Evolutionary conservation across 1,284 basidiomycete genomes (phyloP).

Genomic region (Apiotrichum domesticum): DNA sequence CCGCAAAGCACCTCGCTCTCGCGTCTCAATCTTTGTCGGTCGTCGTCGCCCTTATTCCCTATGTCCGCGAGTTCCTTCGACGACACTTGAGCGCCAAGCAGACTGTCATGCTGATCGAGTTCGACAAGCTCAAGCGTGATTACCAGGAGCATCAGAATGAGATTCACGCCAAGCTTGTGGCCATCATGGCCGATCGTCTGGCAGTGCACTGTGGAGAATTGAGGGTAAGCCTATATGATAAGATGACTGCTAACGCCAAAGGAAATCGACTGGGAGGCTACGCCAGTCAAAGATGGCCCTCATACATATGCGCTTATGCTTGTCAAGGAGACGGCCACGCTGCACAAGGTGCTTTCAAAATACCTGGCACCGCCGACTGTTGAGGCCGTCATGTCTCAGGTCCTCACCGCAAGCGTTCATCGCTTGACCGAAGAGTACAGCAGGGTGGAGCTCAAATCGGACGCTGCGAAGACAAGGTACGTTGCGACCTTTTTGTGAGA

Average conservation of each 20-base stretch:
- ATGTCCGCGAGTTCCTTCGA: conserved; percentile 87
- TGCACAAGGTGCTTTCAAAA: conserved; percentile 92
- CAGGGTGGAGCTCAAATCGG: conserved; percentile 69
- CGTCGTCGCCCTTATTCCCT: conserved; percentile 91
- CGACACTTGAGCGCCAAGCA: conserved; percentile 88
- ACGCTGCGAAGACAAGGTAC: conserved; percentile 60
- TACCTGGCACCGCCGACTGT: conserved; percentile 73
- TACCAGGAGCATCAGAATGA: conserved; percentile 99
- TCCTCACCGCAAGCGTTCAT: conserved; percentile 84
- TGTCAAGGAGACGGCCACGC: conserved; percentile 88
- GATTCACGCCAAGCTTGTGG: conserved; percentile 93
- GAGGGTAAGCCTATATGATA: conserved; percentile 54
- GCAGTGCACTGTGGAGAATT: conserved; percentile 62
- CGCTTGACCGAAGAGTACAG: conserved; percentile 76
- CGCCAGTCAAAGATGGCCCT: conserved; percentile 53
- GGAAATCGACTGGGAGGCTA: conserved; percentile 66
- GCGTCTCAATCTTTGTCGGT: conserved; percentile 93
- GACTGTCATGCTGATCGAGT: conserved; percentile 93
- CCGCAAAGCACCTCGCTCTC: conserved; percentile 91
- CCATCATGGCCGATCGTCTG: conserved; percentile 96
- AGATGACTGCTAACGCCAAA: neutral
- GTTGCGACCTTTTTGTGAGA: too few species aligned
- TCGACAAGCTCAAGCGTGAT: conserved; percentile 96
- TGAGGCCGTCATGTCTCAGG: conserved; percentile 86
- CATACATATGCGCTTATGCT: conserved; percentile 78